These are phyloP conservation scores for Erodium texanum DNA, from an alignment of 441 rosid species.

Conservation along the genomic window DNA sequence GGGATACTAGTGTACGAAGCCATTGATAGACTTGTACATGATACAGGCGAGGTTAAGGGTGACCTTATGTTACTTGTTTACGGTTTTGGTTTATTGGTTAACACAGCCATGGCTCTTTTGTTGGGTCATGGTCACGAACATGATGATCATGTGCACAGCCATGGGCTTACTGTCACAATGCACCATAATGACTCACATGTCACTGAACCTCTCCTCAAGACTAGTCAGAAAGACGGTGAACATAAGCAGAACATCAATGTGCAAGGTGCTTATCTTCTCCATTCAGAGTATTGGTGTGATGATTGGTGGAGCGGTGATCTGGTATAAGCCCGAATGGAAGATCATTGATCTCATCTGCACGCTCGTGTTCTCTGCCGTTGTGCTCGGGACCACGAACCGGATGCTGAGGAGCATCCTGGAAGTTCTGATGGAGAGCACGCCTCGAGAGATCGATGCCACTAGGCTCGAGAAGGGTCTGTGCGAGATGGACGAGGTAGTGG, in stretches of 20 bases:
- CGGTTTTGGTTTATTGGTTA: constrained; percentile 52
- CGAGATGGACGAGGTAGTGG: constrained; percentile 59
- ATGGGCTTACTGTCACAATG: constrained; percentile 6
- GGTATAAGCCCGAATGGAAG: constrained; percentile 70
- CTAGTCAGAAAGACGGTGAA: no score
- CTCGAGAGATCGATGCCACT: constrained; percentile 53
- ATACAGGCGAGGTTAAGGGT: constrained; percentile 49
- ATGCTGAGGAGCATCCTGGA: constrained; percentile 57
- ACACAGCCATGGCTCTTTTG: constrained; percentile 49
- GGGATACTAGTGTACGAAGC: constrained; percentile 73
- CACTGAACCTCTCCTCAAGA: no score
- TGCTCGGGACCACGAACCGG: constrained; percentile 44
- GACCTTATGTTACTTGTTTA: constrained; percentile 56
- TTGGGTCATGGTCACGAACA: constrained; percentile 53
- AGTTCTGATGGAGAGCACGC: constrained; percentile 73
- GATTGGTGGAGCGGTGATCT: constrained; percentile 63
- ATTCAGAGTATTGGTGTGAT: constrained; percentile 69
- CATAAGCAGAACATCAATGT: no score
- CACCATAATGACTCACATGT: constrained; percentile 6
- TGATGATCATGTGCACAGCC: constrained; percentile 22
- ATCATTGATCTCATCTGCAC: constrained; percentile 59
- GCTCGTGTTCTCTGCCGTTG: constrained; percentile 44
- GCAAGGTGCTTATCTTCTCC: constrained; percentile 16
- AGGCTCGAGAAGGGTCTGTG: constrained; percentile 53
- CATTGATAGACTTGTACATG: constrained; percentile 41